A percentile compares a stretch with the other conserved stretches of the same genome.
These are phyloP conservation scores for Pinguiococcus pyrenoidosus DNA, from an alignment of 108 stramenopile genomes.

Conservation along the genomic window DNA sequence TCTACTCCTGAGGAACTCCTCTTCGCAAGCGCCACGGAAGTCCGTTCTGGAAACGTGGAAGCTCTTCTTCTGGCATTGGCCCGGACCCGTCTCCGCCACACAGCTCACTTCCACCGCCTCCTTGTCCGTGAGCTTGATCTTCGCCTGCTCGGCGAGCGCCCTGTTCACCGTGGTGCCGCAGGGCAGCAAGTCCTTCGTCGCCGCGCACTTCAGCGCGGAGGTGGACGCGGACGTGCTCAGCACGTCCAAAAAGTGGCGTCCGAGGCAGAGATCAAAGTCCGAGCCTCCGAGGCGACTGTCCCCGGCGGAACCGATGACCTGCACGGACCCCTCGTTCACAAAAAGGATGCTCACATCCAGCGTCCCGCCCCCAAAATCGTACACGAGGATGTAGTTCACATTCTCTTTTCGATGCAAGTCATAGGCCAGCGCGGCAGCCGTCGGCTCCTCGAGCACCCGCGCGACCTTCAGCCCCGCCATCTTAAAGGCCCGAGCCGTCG, in stretches of 20 bases:
- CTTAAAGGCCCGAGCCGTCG: constrained; percentile 59
- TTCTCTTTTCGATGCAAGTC: constrained; percentile 77
- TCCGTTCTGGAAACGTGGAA: not conserved
- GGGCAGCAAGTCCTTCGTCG: no score
- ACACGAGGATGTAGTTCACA: constrained; percentile 87
- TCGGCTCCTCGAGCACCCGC: constrained; percentile 75
- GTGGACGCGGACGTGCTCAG: not conserved
- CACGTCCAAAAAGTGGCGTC: constrained; percentile 7
- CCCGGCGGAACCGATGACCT: constrained; percentile 80
- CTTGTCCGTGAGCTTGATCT: not conserved
- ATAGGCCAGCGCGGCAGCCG: constrained; percentile 90
- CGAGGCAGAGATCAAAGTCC: constrained; percentile 34
- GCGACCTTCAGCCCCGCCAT: constrained; percentile 63
- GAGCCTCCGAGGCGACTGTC: constrained; percentile 63
- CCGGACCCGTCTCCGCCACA: not conserved
- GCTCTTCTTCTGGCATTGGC: not conserved
- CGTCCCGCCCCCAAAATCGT: constrained; percentile 95
- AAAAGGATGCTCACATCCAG: constrained; percentile 80
- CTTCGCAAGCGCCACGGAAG: constrained; percentile 56
- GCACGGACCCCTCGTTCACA: constrained; percentile 67
- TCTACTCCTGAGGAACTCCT: constrained; percentile 56
- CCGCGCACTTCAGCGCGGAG: not conserved
- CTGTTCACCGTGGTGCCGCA: constrained; percentile 11
- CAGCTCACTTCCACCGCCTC: constrained; percentile 10
- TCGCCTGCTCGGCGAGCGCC: not conserved